Conservation (phyloP, 75 land plant genomes). For the Pinus taeda region DNA sequence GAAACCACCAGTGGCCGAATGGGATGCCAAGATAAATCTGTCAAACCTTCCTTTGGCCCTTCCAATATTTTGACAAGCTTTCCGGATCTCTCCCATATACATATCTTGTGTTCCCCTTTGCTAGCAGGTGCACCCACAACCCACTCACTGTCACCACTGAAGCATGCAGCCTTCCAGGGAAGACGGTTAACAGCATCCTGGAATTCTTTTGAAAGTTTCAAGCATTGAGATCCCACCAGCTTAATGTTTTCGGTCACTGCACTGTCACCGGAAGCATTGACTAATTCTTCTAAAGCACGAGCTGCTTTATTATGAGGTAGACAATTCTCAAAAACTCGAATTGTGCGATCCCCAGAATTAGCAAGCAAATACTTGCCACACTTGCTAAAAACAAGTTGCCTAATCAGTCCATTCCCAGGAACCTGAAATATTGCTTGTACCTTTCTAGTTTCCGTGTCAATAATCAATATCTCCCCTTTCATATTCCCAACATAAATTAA, state of each 20-base stretch:
- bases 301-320: constrained; percentile 61
- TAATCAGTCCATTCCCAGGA: constrained; percentile 68
- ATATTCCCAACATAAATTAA: constrained; percentile 88
- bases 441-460: constrained; percentile 42
- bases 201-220: constrained; percentile 67
- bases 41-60: constrained; percentile 91
- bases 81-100: constrained; percentile 87
- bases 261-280: constrained; percentile 15
- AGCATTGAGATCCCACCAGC: constrained; percentile 53
- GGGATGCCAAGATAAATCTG: constrained; percentile 96
- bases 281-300: constrained; percentile 37
- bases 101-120: constrained; percentile 98
- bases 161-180: constrained; percentile 96
- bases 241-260: constrained; percentile 44
- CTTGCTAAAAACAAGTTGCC: constrained; percentile 85
- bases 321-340: constrained; percentile 81
- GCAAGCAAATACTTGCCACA: constrained; percentile 86
- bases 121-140: constrained; percentile 87
- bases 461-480: constrained; percentile 86
- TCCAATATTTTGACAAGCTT: constrained; percentile 87
- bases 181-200: constrained; percentile 83
- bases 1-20: constrained; percentile 80
- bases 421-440: constrained; percentile 56
- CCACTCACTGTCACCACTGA: constrained; percentile 97
- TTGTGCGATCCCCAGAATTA: constrained; percentile 82